These are phyloP conservation scores for Serpula lacrymans DNA, from an alignment of 768 basidiomycete genomes.

Conservation along the genomic window DNA sequence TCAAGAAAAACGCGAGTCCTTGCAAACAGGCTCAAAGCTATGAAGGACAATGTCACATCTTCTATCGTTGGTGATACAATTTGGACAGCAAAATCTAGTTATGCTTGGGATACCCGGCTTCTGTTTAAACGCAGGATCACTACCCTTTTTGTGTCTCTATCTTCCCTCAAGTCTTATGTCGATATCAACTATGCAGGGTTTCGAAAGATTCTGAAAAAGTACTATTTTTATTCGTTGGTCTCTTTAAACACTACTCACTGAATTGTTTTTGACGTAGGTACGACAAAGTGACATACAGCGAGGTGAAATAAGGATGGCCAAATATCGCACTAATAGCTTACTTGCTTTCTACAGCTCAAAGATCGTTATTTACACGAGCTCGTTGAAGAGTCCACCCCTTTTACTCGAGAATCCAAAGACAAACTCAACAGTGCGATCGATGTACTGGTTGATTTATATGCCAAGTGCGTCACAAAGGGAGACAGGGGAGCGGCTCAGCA, in stretches of 20 bases:
- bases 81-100: slow-evolving; percentile 78
- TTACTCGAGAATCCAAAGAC: slow-evolving; percentile 60
- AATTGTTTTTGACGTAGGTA: slow-evolving; percentile 50
- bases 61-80: slow-evolving; percentile 44
- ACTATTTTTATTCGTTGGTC: slow-evolving; percentile 5
- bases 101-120: slow-evolving; percentile 78
- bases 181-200: slow-evolving; percentile 93
- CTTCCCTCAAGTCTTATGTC: slow-evolving; percentile 79
- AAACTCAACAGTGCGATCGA: slow-evolving; percentile 55
- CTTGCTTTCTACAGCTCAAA: slow-evolving; percentile 51
- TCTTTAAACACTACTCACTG: neutral
- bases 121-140: slow-evolving; percentile 90
- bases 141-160: slow-evolving; percentile 71
- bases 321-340: slow-evolving; percentile 1
- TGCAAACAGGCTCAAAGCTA: slow-evolving; percentile 46
- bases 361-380: slow-evolving; percentile 68
- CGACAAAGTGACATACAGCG: slow-evolving; percentile 86
- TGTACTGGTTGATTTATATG: slow-evolving; percentile 68
- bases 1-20: slow-evolving; percentile 32
- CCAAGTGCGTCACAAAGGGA: slow-evolving; percentile 78
- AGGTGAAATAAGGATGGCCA: slow-evolving; percentile 29
- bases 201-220: slow-evolving; percentile 96
- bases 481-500: slow-evolving; percentile 68
- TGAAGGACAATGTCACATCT: slow-evolving; percentile 51
- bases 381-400: slow-evolving; percentile 69